Evolutionary conservation across 495 filamentous ascomycete species (phyloP).

Genomic region (Talaromyces nanjingensis): DNA sequence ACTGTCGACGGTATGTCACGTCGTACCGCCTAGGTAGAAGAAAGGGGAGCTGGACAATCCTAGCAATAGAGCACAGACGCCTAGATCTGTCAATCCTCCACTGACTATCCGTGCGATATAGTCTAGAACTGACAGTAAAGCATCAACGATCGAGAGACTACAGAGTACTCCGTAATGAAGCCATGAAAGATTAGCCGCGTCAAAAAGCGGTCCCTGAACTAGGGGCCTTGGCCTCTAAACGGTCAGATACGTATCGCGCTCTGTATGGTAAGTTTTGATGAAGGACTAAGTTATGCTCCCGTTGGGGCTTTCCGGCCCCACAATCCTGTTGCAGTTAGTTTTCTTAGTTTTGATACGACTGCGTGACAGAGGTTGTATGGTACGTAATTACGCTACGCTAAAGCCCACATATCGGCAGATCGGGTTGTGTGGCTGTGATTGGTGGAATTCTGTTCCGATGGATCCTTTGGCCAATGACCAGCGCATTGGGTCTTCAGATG

Average conservation of each 20-base stretch:
- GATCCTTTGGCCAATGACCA: neutral
- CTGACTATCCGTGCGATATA: neutral
- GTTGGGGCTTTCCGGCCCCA: neutral
- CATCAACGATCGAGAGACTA: neutral
- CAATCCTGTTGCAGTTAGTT: neutral
- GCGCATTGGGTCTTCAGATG: neutral
- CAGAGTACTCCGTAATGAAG: neutral
- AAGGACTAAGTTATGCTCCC: neutral
- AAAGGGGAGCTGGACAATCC: no score
- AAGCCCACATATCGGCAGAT: neutral
- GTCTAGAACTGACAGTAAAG: neutral
- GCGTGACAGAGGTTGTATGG: neutral
- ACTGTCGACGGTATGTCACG: neutral
- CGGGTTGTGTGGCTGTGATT: neutral
- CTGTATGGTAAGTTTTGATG: neutral
- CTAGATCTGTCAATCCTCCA: neutral
- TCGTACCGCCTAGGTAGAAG: no score
- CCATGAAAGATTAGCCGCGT: neutral
- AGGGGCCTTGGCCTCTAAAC: neutral
- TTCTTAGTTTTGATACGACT: neutral
- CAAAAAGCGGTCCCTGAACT: neutral
- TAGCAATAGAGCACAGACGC: neutral
- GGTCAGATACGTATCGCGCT: neutral
- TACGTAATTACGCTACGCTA: neutral
- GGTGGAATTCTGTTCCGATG: neutral